Evolutionary conservation across 176 grass and related monocot species (phyloP).

Genomic region (Aegilops longissima): DNA sequence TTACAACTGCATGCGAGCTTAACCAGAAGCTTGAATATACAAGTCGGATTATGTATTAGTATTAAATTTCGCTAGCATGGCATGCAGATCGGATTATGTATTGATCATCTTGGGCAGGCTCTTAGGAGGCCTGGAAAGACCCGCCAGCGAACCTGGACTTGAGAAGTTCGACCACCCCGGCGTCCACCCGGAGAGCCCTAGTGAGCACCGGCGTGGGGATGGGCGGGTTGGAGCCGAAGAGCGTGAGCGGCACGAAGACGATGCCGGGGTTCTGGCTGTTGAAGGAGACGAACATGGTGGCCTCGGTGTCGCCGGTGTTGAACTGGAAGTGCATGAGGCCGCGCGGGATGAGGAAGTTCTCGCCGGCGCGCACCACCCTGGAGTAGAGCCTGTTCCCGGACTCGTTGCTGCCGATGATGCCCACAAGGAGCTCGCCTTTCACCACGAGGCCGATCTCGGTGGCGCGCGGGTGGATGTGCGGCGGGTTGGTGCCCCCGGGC

Average conservation of each 20-base stretch:
- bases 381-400: conserved; percentile 37
- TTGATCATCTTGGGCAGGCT: no score
- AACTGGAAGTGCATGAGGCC: conserved; percentile 71
- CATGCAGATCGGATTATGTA: background rate
- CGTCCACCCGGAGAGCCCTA: conserved; percentile 52
- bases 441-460: conserved; percentile 42
- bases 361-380: conserved; percentile 38
- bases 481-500: conserved; percentile 59
- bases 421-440: conserved; percentile 45
- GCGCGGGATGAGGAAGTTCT: conserved; percentile 57
- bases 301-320: conserved; percentile 38
- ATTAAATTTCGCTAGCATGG: background rate
- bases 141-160: conserved; percentile 56
- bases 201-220: conserved; percentile 55
- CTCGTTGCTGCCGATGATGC: conserved; percentile 40
- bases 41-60: background rate
- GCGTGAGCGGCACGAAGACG: conserved; percentile 26
- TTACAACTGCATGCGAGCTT: background rate
- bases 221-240: conserved; percentile 51
- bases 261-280: conserved; percentile 64
- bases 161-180: conserved; percentile 31
- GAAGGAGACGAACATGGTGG: conserved; percentile 48
- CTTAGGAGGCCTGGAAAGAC: background rate
- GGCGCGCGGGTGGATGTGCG: conserved; percentile 56
- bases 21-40: background rate